Conservation (phyloP, 1,139 yeast species). For the Candida neerlandica region DNA sequence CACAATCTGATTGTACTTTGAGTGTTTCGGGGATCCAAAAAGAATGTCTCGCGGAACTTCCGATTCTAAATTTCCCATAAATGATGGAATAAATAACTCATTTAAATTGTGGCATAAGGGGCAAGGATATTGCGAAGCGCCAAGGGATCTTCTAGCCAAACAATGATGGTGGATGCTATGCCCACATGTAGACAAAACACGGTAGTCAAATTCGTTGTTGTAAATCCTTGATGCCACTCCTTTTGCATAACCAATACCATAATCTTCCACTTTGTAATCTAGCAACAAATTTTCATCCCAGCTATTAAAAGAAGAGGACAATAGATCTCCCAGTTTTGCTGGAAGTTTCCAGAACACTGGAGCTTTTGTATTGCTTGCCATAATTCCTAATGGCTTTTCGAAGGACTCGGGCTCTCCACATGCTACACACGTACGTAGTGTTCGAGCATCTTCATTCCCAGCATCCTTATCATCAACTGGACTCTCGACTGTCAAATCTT, state of each 20-base stretch:
- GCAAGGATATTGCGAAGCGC: constrained; percentile 45
- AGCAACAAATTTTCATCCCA: constrained; percentile 20
- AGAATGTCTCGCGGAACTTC: constrained; percentile 19
- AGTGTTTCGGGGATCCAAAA: constrained; percentile 17
- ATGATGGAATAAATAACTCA: constrained; percentile 49
- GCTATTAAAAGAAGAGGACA: constrained; percentile 26
- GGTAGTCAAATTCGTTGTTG: constrained; percentile 17
- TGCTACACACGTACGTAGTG: constrained; percentile 53
- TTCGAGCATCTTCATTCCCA: constrained; percentile 13
- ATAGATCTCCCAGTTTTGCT: constrained; percentile 9
- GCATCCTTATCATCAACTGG: constrained; percentile 12
- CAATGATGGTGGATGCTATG: constrained; percentile 70
- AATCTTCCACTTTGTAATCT: constrained; percentile 20
- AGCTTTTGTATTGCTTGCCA: constrained; percentile 41
- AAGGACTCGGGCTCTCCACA: constrained; percentile 62
- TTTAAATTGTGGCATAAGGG: constrained; percentile 65
- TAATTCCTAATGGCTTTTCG: constrained; percentile 55
- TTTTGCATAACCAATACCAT: constrained; percentile 29
- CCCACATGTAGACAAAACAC: constrained; percentile 62
- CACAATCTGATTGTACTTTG: constrained; percentile 24
- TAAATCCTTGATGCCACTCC: not conserved
- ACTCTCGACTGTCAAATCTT: constrained; percentile 19
- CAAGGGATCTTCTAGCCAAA: constrained; percentile 37
- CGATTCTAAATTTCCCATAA: constrained; percentile 23
- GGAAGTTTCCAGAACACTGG: constrained; percentile 56